Percentiles rank a stretch among this genome's conserved stretches.
These are phyloP conservation scores for Plectosphaerella sp. DNA, from an alignment of 2,329 filamentous ascomycete genomes.

Conservation along the genomic window DNA sequence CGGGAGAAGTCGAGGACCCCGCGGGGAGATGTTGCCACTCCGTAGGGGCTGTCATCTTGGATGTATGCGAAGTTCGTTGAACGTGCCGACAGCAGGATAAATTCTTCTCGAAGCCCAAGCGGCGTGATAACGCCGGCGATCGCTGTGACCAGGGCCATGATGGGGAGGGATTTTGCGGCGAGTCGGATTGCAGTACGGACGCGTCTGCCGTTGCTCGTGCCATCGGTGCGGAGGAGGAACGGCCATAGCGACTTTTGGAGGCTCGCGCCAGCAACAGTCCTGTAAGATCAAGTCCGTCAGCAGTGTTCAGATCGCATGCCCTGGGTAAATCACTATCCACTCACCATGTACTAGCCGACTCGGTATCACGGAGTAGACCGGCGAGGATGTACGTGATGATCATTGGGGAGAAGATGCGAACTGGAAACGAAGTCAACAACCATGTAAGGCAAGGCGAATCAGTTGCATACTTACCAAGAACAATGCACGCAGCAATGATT, in stretches of 20 bases:
- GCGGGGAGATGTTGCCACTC: slow-evolving; percentile 30
- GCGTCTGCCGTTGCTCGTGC: slow-evolving; percentile 18
- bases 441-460: neutral
- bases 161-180: slow-evolving; percentile 13
- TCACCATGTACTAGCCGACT: slow-evolving; percentile 32
- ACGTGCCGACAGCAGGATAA: slow-evolving; percentile 17
- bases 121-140: slow-evolving; percentile 40
- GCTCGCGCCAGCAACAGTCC: slow-evolving; percentile 14
- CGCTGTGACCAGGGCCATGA: slow-evolving; percentile 25
- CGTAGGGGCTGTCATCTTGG: slow-evolving; percentile 29
- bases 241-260: slow-evolving; percentile 38
- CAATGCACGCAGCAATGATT: slow-evolving; percentile 16
- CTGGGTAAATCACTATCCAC: neutral
- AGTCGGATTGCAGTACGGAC: slow-evolving; percentile 18
- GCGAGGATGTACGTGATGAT: slow-evolving; percentile 29
- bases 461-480: slow-evolving; percentile 11
- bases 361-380: slow-evolving; percentile 26
- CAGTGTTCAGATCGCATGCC: neutral
- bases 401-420: slow-evolving; percentile 29
- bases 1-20: slow-evolving; percentile 24
- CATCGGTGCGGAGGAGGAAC: slow-evolving; percentile 31
- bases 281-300: neutral
- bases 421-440: slow-evolving; percentile 15
- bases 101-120: slow-evolving; percentile 36
- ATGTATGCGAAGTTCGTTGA: slow-evolving; percentile 29